Conservation (phyloP, 495 filamentous ascomycete genomes). For the Penicillium desertorum region DNA sequence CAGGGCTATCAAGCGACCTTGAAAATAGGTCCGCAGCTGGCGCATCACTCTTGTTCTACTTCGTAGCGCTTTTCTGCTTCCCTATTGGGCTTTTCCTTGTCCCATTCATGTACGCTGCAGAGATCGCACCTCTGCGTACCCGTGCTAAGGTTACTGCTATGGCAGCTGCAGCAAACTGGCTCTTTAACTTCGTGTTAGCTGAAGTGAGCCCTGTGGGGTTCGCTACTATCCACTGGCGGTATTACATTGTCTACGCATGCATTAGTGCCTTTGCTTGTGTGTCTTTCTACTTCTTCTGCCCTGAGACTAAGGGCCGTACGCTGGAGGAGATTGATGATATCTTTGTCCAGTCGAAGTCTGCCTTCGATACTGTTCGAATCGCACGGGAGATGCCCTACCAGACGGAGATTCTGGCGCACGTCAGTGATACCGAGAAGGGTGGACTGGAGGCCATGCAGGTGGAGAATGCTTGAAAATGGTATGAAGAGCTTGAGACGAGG, state of each 20-base stretch:
- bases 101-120: slow-evolving; percentile 62
- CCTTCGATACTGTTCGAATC: slow-evolving; percentile 25
- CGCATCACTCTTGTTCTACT: slow-evolving; percentile 52
- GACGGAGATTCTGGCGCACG: slow-evolving; percentile 18
- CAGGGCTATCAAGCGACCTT: slow-evolving; percentile 36
- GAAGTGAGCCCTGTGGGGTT: slow-evolving; percentile 63
- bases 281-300: slow-evolving; percentile 60
- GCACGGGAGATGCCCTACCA: slow-evolving; percentile 25
- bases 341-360: slow-evolving; percentile 51
- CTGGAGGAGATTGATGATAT: slow-evolving; percentile 67
- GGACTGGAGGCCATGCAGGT: slow-evolving; percentile 6
- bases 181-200: slow-evolving; percentile 46
- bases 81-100: slow-evolving; percentile 65
- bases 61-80: slow-evolving; percentile 65
- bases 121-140: slow-evolving; percentile 62
- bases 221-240: slow-evolving; percentile 58
- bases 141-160: slow-evolving; percentile 63
- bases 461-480: slow-evolving; percentile 9
- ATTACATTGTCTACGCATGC: slow-evolving; percentile 66
- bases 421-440: slow-evolving; percentile 18
- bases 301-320: slow-evolving; percentile 60
- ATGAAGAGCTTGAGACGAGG: background rate
- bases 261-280: slow-evolving; percentile 62
- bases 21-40: slow-evolving; percentile 31
- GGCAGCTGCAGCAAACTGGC: slow-evolving; percentile 41